These are phyloP conservation scores for Anthracocystis setariae DNA, from an alignment of 1,284 basidiomycete species.

Conservation along the genomic window DNA sequence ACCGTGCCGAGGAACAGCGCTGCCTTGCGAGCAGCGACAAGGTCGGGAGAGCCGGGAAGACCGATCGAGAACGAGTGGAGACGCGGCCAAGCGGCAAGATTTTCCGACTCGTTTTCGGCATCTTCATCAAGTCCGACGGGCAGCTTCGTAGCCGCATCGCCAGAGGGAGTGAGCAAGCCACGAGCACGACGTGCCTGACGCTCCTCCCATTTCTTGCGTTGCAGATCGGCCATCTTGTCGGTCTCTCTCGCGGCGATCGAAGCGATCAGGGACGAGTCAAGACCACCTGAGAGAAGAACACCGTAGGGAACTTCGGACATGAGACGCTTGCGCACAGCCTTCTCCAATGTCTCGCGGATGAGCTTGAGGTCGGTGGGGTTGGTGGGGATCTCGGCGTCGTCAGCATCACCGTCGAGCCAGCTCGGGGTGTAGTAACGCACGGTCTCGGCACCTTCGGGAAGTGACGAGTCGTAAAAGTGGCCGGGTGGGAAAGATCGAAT, in stretches of 20 bases:
- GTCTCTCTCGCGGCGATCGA: slow-evolving; percentile 96
- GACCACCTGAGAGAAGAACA: slow-evolving; percentile 91
- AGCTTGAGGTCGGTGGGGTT: slow-evolving; percentile 76
- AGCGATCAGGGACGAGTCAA: slow-evolving; percentile 96
- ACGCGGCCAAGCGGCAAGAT: slow-evolving; percentile 85
- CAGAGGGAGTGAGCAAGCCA: slow-evolving; percentile 61
- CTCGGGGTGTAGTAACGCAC: slow-evolving; percentile 67
- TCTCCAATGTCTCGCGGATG: slow-evolving; percentile 79
- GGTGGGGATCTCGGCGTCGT: slow-evolving; percentile 73
- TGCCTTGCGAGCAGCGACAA: slow-evolving; percentile 91
- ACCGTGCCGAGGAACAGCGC: slow-evolving; percentile 93
- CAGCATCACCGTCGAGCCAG: slow-evolving; percentile 71
- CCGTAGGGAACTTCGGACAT: slow-evolving; percentile 99
- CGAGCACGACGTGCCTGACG: slow-evolving; percentile 60
- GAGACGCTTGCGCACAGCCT: slow-evolving; percentile 90
- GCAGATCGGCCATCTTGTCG: slow-evolving; percentile 75
- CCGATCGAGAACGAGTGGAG: slow-evolving; percentile 98
- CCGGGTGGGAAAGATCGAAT: slow-evolving; percentile 97
- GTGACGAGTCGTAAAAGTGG: slow-evolving; percentile 74
- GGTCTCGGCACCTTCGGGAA: slow-evolving; percentile 65
- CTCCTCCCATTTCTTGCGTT: slow-evolving; percentile 73
- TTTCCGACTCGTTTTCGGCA: slow-evolving; percentile 59
- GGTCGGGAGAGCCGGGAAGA: slow-evolving; percentile 92
- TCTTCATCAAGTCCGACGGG: slow-evolving; percentile 65
- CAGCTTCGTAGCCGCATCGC: slow-evolving; percentile 68